A percentile compares a stretch with the other conserved stretches of the same genome.
phyloP scores from a whole-genome alignment of 2,329 filamentous ascomycete genomes.

The Thermoascus crustaceus region DNA sequence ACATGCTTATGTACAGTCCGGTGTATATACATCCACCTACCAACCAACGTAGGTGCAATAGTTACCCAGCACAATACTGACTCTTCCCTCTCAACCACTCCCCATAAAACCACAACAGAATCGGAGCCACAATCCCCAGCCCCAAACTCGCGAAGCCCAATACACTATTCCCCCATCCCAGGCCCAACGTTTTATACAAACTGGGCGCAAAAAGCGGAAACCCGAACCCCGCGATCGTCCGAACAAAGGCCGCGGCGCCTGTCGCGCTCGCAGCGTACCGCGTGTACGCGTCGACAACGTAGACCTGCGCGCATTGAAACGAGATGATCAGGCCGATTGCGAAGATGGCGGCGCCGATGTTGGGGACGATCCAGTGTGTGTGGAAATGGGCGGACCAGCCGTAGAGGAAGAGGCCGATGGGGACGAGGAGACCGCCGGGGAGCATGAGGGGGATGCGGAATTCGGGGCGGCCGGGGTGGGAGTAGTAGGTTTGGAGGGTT shows the following conservation, averaged over 20 bases:
- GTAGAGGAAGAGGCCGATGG: constrained; percentile 44
- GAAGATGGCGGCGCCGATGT: constrained; percentile 41
- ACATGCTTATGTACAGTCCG: too few species aligned
- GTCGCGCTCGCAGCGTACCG: constrained; percentile 41
- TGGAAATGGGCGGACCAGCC: constrained; percentile 42
- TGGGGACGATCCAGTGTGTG: constrained; percentile 42
- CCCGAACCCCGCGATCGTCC: constrained; percentile 39
- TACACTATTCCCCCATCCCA: constrained; percentile 37
- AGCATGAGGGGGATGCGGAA: constrained; percentile 51
- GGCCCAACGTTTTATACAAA: constrained; percentile 28
- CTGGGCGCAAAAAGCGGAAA: constrained; percentile 44
- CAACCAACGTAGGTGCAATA: too few species aligned
- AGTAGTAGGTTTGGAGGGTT: too few species aligned
- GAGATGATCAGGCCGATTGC: constrained; percentile 32
- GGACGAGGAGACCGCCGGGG: constrained; percentile 41
- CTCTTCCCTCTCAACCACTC: too few species aligned
- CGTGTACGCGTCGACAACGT: constrained; percentile 32
- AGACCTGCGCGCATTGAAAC: constrained; percentile 29
- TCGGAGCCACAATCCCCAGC: constrained; percentile 30
- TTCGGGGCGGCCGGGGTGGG: too few species aligned
- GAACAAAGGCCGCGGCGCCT: constrained; percentile 40
- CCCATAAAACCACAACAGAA: constrained; percentile 40
- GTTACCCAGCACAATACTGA: too few species aligned
- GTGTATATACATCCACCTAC: too few species aligned
- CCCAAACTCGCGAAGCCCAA: constrained; percentile 33